Evolutionary conservation across 306 rosid species (phyloP), one percentile per base, ranked within the genome.

Genomic region (Lupinus albus): DNA sequence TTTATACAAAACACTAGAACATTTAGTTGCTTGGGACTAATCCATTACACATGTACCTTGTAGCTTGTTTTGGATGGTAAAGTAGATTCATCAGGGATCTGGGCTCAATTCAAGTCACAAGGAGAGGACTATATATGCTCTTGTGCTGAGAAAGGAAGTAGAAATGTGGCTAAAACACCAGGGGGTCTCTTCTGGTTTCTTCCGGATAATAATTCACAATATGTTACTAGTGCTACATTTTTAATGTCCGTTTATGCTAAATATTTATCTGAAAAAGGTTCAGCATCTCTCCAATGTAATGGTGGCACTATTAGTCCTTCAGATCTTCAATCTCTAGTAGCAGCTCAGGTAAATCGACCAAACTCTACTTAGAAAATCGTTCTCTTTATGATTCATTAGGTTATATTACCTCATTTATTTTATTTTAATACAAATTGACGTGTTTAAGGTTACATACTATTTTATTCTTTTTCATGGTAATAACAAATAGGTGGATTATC

Each of bases 81-180:
- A 55, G 84, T 73, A 9, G 13, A 8, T 0, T 2, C 36, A 7
- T 62, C 84, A 17, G 87, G 76, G 5, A 42, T 15, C 2, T 86
- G 89, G 89, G 32, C 4, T 4, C 68, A 81, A 38, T 84, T 74
- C 67, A 82, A 80, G 74, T 28, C 21, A 35, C 65, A 82, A n/a
- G 87, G 85, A 18, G 96, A 82, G 46, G 21, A 80, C 36, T 86
- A 74, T 80, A 46, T 86, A 58, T 86, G 96, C 42, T 68, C 84
- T 0, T 79, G 92, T 60, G 62, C 78, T 2, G 85, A 88, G 17
- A 82, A 86, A 36, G 81, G 65, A 8, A 42, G 45, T n/a, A 50
- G 11, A 58, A 86, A 88, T 1, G 12, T 75, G 1, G n/a, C 50
- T 2, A 86, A 52, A 76, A 80, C 78, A 0, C 74, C 83, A 1